Evolutionary conservation across 306 rosid genomes (phyloP).

Genomic region (Potentilla sterilis): DNA sequence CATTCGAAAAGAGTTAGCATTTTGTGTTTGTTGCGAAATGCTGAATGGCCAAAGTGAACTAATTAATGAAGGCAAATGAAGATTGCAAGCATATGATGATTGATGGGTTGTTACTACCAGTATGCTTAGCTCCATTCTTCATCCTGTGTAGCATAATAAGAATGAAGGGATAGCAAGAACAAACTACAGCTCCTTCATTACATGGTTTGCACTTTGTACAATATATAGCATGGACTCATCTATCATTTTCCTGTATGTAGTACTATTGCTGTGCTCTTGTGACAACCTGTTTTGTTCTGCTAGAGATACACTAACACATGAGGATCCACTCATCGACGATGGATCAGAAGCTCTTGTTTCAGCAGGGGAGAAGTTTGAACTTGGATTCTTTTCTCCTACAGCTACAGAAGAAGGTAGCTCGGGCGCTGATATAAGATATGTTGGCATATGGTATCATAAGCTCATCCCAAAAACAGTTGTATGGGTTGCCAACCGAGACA

Average conservation of each 20-base stretch:
- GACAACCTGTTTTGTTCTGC: conserved; percentile 8
- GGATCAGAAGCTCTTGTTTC: conserved; percentile 33
- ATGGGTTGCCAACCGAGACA: background rate
- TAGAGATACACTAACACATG: conserved; percentile 14
- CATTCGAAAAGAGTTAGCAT: too few species aligned
- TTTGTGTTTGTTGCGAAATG: too few species aligned
- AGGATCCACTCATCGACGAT: background rate
- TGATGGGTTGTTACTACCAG: too few species aligned
- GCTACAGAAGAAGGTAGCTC: background rate
- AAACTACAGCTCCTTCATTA: too few species aligned
- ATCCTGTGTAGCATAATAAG: background rate
- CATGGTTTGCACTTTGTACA: too few species aligned
- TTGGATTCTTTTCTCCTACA: conserved; percentile 27
- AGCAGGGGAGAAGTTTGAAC: conserved; percentile 18
- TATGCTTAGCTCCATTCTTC: too few species aligned
- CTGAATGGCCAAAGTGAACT: too few species aligned
- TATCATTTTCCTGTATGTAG: background rate
- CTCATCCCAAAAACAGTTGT: background rate
- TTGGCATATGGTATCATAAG: conserved; percentile 42
- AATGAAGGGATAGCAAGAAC: background rate
- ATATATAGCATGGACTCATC: background rate
- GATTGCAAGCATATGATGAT: too few species aligned
- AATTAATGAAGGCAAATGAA: too few species aligned
- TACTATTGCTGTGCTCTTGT: conserved; percentile 7
- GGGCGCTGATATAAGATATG: conserved; percentile 11